Conservation (phyloP, 345 rosid species). For the Syzygium grande region DNA sequence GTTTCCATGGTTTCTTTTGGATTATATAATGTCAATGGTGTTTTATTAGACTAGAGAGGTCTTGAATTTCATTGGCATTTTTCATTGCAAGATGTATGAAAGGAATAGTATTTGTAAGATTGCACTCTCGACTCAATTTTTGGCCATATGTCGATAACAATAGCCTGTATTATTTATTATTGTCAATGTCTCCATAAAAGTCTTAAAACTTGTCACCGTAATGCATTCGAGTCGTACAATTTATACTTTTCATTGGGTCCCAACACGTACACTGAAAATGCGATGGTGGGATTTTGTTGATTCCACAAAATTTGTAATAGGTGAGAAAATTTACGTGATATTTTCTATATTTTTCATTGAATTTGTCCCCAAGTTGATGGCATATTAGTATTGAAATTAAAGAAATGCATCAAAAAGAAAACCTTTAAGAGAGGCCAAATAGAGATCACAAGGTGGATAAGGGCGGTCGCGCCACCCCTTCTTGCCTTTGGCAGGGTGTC, state of each 20-base stretch:
- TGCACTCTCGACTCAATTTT: neutral
- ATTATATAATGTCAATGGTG: neutral
- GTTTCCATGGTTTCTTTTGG: neutral
- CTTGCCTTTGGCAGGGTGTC: no score
- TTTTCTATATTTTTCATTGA: no score
- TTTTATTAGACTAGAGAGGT: neutral
- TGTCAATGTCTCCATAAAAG: neutral
- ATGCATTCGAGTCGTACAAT: neutral
- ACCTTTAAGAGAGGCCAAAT: neutral
- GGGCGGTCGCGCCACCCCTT: no score
- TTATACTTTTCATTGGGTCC: no score
- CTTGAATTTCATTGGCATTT: neutral
- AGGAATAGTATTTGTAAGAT: neutral
- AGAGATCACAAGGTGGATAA: no score
- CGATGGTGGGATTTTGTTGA: no score
- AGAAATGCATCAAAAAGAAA: no score
- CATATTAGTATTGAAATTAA: no score
- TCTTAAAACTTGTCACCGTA: neutral
- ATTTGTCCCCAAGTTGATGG: no score
- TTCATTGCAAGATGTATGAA: neutral
- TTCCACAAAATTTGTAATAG: no score
- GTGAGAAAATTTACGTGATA: no score
- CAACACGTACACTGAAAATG: no score
- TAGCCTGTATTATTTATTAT: neutral
- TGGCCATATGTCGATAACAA: neutral